Base-by-base conservation (phyloP, 768 basidiomycete species). In the Mycena olivaceomarginata region DNA sequence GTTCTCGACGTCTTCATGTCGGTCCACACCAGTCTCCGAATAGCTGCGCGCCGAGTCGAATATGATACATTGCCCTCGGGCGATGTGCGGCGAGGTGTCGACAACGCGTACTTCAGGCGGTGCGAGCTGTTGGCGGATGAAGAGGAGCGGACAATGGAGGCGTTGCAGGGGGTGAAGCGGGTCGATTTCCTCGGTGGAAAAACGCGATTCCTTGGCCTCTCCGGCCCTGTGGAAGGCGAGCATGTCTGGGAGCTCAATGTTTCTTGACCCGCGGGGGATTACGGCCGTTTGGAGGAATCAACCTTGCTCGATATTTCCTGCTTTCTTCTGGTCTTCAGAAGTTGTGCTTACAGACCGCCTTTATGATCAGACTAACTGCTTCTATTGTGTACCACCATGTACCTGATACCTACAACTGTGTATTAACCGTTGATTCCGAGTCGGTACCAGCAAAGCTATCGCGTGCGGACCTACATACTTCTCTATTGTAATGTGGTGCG, bases 191-290 rank as follows among this genome's bases (percentile, higher is more conserved):
- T 79, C 20, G 15, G 13, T 7, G 71, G 78, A 1, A 70, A 57
- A 66, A 79, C 75, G 4, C 67, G 69, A 4, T 79, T 79, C 59
- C n/a, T 76, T 9, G 78, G 78, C 5, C 75, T 79, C 22, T 76
- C 72, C 5, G 78, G 78, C n/a, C 78, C 78, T 0, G 25, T 79
- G 3, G 70, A 65, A 7, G 69, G 59, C 11, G 53, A n/a, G 4
- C 56, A 63, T 48, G 68, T 74, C 0, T 79, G 78, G 78, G 75
- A 76, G 68, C 72, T 79, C 16, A 79, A 79, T 67, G 56, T 79
- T 5, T 20, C 57, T 1, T 77, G 60, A 77, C 5, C 4, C 16
- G 5, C 57, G 39, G n/a, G 43, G 45, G 7, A 43, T 45, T 15
- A 45, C 43, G 11, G 11, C 10, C 43, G 43, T 11, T 45, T 15